A percentile compares a stretch with the other conserved stretches of the same genome.
These are phyloP conservation scores for Rhododendron henanense DNA, from an alignment of 148 eudicot species.

Conservation along the genomic window DNA sequence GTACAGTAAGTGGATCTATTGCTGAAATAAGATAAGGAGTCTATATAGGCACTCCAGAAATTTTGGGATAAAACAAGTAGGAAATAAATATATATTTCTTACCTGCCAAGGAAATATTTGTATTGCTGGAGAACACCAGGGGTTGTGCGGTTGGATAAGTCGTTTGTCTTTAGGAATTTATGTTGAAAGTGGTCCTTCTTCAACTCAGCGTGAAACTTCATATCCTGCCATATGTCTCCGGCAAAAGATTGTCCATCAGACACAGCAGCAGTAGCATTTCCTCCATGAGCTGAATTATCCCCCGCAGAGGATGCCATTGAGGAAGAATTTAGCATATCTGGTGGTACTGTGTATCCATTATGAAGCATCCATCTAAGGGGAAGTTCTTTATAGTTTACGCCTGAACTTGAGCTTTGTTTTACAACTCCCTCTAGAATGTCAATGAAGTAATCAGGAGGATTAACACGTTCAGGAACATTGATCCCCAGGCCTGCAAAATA, in stretches of 20 bases:
- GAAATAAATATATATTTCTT: constrained; percentile 6
- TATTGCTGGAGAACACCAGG: constrained; percentile 61
- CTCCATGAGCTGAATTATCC: constrained; percentile 30
- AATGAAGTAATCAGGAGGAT: constrained; percentile 88
- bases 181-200: constrained; percentile 47
- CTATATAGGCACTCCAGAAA: background rate
- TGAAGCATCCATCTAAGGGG: constrained; percentile 90
- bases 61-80: background rate
- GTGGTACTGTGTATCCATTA: constrained; percentile 73
- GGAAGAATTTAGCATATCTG: constrained; percentile 55
- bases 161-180: constrained; percentile 43
- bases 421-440: constrained; percentile 87
- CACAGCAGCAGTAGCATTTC: constrained; percentile 18
- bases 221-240: constrained; percentile 73
- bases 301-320: constrained; percentile 34
- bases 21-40: background rate
- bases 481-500: constrained; percentile 80
- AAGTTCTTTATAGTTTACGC: constrained; percentile 56
- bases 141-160: constrained; percentile 62
- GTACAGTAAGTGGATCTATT: background rate
- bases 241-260: constrained; percentile 50
- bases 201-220: constrained; percentile 44
- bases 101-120: constrained; percentile 80
- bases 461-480: constrained; percentile 80
- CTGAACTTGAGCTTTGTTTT: constrained; percentile 48